Evolutionary conservation across 2,329 filamentous ascomycete genomes (phyloP).

Genomic region (Fusarium lyarnte): DNA sequence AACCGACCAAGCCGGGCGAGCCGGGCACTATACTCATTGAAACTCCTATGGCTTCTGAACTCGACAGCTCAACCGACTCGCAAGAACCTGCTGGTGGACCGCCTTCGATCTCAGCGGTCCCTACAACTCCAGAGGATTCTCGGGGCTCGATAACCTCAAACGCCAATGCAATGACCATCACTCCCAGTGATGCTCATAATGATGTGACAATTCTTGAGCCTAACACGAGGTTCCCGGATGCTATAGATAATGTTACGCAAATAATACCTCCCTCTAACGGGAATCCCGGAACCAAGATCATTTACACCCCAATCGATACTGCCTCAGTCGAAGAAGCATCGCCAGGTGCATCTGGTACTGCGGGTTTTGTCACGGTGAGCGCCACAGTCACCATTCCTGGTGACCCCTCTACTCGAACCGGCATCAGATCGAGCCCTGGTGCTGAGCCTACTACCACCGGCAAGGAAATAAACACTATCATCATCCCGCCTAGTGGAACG

Average conservation of each 20-base stretch:
- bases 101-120: too few species aligned
- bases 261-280: background rate
- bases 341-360: background rate
- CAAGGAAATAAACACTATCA: background rate
- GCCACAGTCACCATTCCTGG: background rate
- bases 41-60: background rate
- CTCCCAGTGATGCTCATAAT: background rate
- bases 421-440: background rate
- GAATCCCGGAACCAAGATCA: background rate
- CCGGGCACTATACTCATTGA: constrained; percentile 11
- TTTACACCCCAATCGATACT: background rate
- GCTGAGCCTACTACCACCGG: background rate
- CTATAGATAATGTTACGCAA: background rate
- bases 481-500: background rate
- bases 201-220: background rate
- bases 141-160: background rate
- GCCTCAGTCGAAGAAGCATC: background rate
- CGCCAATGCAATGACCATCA: background rate
- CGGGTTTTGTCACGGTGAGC: background rate
- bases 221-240: background rate
- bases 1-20: background rate
- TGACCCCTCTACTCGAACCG: background rate
- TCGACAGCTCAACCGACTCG: too few species aligned
- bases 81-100: too few species aligned
- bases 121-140: too few species aligned